A percentile compares a stretch with the other conserved stretches of the same genome.
These are phyloP conservation scores for Bipolaris cookei DNA, from an alignment of 2,329 filamentous ascomycete genomes.

Conservation along the genomic window DNA sequence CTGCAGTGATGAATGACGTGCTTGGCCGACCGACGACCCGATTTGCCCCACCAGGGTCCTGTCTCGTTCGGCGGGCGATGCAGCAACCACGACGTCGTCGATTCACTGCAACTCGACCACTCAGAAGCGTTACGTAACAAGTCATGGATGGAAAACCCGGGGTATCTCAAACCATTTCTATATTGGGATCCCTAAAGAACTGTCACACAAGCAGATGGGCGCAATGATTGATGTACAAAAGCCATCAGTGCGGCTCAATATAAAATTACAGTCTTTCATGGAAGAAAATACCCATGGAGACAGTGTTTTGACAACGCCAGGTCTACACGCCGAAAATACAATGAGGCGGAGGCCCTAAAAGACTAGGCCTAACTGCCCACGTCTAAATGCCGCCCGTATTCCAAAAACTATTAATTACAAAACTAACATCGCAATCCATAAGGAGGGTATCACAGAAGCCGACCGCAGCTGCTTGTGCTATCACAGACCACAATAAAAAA, in stretches of 20 bases:
- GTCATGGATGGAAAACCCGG: too few relatives aligned
- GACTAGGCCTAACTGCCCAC: conserved; percentile 2
- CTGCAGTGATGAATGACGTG: conserved; percentile 30
- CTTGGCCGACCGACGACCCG: conserved; percentile 25
- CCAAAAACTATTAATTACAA: conserved; percentile 5
- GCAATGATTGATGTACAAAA: conserved; percentile 8
- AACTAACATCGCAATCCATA: conserved; percentile 14
- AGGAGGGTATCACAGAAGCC: conserved; percentile 29
- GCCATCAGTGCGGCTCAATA: conserved; percentile 22
- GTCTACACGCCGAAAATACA: conserved; percentile 3
- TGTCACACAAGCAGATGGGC: background rate
- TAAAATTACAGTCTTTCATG: conserved; percentile 30
- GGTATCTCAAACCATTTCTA: background rate
- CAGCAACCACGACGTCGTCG: background rate
- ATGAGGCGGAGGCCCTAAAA: conserved; percentile 6
- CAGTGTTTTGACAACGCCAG: conserved; percentile 5
- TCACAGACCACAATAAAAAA: conserved; percentile 27
- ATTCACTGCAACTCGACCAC: too few relatives aligned
- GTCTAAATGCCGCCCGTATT: conserved; percentile 10
- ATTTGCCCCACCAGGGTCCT: conserved; percentile 23
- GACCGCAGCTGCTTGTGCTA: conserved; percentile 31
- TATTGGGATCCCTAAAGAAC: background rate
- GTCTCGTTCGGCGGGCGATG: conserved; percentile 15
- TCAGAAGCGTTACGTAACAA: too few relatives aligned
- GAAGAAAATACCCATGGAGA: conserved; percentile 9